Evolutionary conservation across 2,329 filamentous ascomycete species (phyloP).

Genomic region (Fusarium brevicatenulatum): DNA sequence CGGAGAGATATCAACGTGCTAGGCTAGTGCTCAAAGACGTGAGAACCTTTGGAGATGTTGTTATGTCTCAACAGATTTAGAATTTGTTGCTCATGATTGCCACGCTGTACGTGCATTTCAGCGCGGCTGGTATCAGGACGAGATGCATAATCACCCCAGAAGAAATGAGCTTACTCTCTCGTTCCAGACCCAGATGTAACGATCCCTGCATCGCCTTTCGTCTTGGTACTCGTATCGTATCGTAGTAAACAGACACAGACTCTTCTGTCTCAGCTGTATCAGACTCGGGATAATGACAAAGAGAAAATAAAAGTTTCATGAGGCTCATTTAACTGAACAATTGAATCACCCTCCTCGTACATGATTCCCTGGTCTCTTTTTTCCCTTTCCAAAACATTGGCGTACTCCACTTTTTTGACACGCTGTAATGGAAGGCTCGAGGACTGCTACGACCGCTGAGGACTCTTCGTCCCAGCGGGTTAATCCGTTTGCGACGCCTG

Average conservation of each 20-base stretch:
- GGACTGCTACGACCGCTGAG: conserved; percentile 19
- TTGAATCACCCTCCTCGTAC: not conserved
- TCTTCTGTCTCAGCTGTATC: not conserved
- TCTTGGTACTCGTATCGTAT: not conserved
- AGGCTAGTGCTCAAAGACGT: not conserved
- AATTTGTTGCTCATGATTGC: not conserved
- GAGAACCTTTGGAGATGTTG: not conserved
- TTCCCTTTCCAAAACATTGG: conserved; percentile 21
- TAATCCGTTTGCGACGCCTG: conserved; percentile 27
- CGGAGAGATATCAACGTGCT: not conserved
- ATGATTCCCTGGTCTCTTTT: conserved; percentile 10
- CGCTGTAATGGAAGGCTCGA: conserved; percentile 32
- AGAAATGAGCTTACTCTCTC: not conserved
- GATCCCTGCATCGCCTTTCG: not conserved
- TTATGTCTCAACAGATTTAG: not conserved
- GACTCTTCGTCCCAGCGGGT: conserved; percentile 8
- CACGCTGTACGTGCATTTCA: conserved; percentile 20
- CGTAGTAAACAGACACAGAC: not conserved
- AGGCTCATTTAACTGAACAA: conserved; percentile 12
- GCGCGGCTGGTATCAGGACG: not conserved
- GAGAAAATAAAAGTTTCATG: not conserved
- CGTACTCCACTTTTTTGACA: conserved; percentile 8
- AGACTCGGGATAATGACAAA: not conserved
- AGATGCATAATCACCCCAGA: conserved; percentile 26
- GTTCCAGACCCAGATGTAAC: not conserved